Base-by-base conservation (phyloP, 805 yeast species). In the Kodamaea jinghongensis region DNA sequence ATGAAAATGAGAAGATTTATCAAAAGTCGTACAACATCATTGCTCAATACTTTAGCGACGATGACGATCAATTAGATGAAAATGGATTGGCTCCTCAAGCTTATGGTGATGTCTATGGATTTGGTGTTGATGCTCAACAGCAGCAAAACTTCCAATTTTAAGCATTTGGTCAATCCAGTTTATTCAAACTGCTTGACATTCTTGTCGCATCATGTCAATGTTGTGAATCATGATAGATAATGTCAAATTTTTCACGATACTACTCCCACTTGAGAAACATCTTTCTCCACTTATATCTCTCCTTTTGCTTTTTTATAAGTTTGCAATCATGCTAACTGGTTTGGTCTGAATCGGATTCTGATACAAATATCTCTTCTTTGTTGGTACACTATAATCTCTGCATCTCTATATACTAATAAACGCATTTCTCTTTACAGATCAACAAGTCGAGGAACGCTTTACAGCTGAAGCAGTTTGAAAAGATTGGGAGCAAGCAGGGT, bases 1-100 rank as follows among this genome's bases (percentile, higher is more conserved):
- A 87, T 67, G 86, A 81, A 57, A 93, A 91, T 66, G 95, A 91
- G 60, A 86, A 83, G 59, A 86, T 93, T 57, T 93, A 93, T 67
- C 79, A 85, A 60, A 90, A 89, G 70, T 95, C 98, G 25, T 93
- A 78, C 70, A 72, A 72, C 50, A 87, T 93, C 57, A 89, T 93
- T 64, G 96, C 87, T 58, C 87, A 85, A 52, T 93, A 88, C 68
- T 93, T 93, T 68, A 75, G 83, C 39, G 95, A 83, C 40, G 95
- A 86, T 36, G 79, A 76, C 41, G 96, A 76, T 34, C 78, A 70
- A 38, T 71, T 79, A 44, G 95, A 86, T 54, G 73, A 68, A 38
- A 75, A 73, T 41, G 85, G 82, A 29, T 73, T 86, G 66, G 86
- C 83, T 47, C 91, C 91, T 28, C 79, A 76, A 52, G 77, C 81